Conservation (phyloP, 139 green algal species). For the Deuterostichococcus epilithicus region DNA sequence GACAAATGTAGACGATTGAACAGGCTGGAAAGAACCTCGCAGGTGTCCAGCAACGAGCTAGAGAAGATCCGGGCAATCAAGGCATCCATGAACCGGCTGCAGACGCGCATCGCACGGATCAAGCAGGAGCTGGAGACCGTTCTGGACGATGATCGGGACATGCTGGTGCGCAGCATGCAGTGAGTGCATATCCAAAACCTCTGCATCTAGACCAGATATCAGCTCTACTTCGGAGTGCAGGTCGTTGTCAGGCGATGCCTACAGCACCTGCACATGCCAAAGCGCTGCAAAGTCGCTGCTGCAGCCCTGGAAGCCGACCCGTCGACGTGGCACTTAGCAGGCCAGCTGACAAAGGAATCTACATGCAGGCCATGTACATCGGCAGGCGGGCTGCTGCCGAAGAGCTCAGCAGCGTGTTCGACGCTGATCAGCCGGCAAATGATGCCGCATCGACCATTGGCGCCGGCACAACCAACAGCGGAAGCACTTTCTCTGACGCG, state of each 20-base stretch:
- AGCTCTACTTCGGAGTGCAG: too few relatives aligned
- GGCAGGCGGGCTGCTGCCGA: background rate
- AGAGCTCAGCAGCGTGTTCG: background rate
- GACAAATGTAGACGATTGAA: too few relatives aligned
- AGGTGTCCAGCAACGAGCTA: conserved; percentile 20
- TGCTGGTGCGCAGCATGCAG: background rate
- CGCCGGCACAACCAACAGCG: background rate
- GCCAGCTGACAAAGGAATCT: background rate
- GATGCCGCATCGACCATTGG: background rate
- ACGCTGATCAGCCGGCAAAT: background rate
- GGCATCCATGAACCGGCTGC: conserved; percentile 15
- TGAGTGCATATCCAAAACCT: too few relatives aligned
- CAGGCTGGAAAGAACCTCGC: too few relatives aligned
- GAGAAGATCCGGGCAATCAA: conserved; percentile 17
- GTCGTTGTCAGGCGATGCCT: too few relatives aligned
- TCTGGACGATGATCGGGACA: conserved; percentile 22
- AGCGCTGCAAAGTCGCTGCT: too few relatives aligned
- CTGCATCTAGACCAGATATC: too few relatives aligned
- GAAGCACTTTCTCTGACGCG: too few relatives aligned
- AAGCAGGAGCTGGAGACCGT: conserved; percentile 26
- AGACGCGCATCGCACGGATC: conserved; percentile 9
- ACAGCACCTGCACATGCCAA: too few relatives aligned
- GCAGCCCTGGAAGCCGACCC: too few relatives aligned
- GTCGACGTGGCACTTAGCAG: too few relatives aligned
- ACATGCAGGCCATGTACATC: conserved; percentile 26